Base-by-base conservation (phyloP, 164 flowering plant species). In the Buxus sempervirens region DNA sequence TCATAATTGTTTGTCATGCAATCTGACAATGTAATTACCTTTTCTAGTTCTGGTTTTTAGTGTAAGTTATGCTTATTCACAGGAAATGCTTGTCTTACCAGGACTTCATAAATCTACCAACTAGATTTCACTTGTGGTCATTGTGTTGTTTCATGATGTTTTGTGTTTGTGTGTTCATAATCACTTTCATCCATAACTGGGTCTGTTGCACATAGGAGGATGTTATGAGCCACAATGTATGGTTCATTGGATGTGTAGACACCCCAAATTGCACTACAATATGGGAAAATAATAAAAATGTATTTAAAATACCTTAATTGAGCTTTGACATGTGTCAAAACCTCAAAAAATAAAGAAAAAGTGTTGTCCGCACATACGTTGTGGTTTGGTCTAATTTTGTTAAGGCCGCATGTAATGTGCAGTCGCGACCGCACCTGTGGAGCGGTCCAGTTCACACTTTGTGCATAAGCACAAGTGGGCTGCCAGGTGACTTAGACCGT, bases 231-330 rank as follows among this genome's bases (percentile, higher is more conserved):
- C 25, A 86, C 98, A 15, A 84, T 69, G 66, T 91, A 94, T 18
- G 97, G 98, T 66, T 94, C 98, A 27, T 63, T 69, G 9, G 89
- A 79, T n/a, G 98, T n/a, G n/a, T n/a, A n/a, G n/a, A n/a, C n/a
- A n/a, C n/a, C n/a, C n/a, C n/a, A n/a, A n/a, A n/a, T n/a, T n/a
- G n/a, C n/a, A n/a, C n/a, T n/a, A n/a, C n/a, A n/a, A n/a, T n/a
- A n/a, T n/a, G n/a, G n/a, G n/a, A n/a, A n/a, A n/a, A n/a, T n/a
- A n/a, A n/a, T n/a, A n/a, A n/a, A n/a, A n/a, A n/a, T n/a, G n/a
- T n/a, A n/a, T n/a, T n/a, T n/a, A n/a, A n/a, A n/a, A n/a, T n/a
- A n/a, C n/a, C n/a, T n/a, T n/a, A n/a, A n/a, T n/a, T n/a, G n/a
- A n/a, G n/a, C n/a, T n/a, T n/a, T n/a, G n/a, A n/a, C n/a, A n/a